These are phyloP conservation scores for Eimeria praecox DNA, from an alignment of 169 alveolate species.

Conservation along the genomic window DNA sequence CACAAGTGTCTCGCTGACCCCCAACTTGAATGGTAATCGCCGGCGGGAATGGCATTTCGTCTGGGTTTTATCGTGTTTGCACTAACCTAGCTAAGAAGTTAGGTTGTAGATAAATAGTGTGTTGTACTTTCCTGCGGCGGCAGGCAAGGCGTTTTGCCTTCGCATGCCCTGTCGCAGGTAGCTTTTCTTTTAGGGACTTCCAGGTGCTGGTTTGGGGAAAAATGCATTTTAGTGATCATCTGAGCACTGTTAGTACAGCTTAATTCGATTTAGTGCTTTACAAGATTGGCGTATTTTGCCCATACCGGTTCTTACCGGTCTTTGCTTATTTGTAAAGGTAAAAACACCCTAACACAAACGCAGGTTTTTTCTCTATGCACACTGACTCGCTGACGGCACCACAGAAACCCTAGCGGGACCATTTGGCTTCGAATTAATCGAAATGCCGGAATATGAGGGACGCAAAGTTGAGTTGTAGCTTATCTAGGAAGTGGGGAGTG, in stretches of 20 bases:
- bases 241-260: not conserved
- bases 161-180: not conserved
- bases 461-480: not conserved
- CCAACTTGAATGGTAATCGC: constrained; percentile 59
- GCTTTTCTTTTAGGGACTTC: not conserved
- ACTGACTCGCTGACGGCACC: not conserved
- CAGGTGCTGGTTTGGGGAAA: not conserved
- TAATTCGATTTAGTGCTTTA: not conserved
- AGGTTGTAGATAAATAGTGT: not conserved
- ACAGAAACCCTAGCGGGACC: not conserved
- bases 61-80: not conserved
- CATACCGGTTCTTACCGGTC: not conserved
- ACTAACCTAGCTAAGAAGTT: not conserved
- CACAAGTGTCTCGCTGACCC: constrained; percentile 36
- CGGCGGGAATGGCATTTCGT: not conserved
- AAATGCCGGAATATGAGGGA: not conserved
- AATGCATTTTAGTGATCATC: not conserved
- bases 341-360: not conserved
- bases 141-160: not conserved
- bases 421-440: not conserved
- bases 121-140: not conserved
- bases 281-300: not conserved
- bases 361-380: not conserved
- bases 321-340: not conserved
- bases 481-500: not conserved